These are phyloP conservation scores for Punctularia strigosozonata DNA, from an alignment of 768 basidiomycete species.

Conservation along the genomic window DNA sequence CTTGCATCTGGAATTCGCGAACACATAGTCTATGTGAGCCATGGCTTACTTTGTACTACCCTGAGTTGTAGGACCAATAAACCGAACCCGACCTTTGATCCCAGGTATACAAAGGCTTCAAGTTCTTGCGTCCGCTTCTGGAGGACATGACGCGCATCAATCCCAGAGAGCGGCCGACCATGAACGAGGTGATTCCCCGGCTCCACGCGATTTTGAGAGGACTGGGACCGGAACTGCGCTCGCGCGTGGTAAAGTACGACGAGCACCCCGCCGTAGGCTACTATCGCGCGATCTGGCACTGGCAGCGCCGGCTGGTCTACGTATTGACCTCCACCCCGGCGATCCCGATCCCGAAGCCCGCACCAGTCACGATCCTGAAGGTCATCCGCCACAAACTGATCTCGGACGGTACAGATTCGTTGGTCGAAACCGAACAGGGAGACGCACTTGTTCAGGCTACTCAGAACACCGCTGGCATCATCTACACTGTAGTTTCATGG, in stretches of 20 bases:
- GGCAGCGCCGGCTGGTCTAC: not conserved
- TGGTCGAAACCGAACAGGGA: no score
- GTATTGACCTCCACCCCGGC: not conserved
- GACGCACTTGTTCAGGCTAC: no score
- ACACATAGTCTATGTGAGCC: no score
- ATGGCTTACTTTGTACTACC: no score
- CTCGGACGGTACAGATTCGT: no score
- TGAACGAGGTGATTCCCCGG: not conserved
- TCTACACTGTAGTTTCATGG: no score
- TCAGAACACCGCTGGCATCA: no score
- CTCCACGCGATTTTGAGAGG: not conserved
- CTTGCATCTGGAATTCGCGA: not conserved
- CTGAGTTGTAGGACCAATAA: no score
- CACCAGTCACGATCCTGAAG: no score
- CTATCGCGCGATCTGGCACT: not conserved
- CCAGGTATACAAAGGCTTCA: no score
- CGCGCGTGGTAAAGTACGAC: not conserved
- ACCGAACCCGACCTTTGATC: not conserved
- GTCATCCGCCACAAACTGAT: no score
- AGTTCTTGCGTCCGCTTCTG: not conserved
- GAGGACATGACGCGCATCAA: not conserved
- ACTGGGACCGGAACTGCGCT: not conserved
- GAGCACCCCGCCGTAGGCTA: not conserved
- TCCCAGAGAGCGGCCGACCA: not conserved
- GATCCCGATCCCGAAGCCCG: not conserved